Evolutionary conservation across 305 asterid genomes (phyloP).

Genomic region (Plantago coronopus): DNA sequence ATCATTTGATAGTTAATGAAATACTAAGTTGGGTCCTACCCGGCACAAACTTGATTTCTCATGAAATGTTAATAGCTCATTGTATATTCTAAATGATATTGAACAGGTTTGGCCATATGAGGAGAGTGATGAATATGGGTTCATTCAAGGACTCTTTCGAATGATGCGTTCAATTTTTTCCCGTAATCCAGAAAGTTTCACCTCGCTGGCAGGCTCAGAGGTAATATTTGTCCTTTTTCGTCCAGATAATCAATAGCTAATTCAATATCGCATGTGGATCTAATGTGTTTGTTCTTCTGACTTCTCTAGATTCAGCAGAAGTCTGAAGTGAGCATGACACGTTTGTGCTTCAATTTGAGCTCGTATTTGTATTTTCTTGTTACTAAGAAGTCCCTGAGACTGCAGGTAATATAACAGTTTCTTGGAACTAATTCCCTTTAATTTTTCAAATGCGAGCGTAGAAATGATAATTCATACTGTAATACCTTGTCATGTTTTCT

Average conservation of each 20-base stretch:
- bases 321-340: slow-evolving; percentile 61
- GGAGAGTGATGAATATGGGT: slow-evolving; percentile 80
- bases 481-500: slow-evolving; percentile 21
- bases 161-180: slow-evolving; percentile 73
- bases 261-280: slow-evolving; percentile 12
- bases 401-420: slow-evolving; percentile 52
- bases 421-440: slow-evolving; percentile 11
- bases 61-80: slow-evolving; percentile 23
- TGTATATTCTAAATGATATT: slow-evolving; percentile 23
- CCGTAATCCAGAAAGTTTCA: slow-evolving; percentile 53
- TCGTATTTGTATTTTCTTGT: slow-evolving; percentile 86
- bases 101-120: slow-evolving; percentile 95
- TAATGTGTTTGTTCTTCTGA: slow-evolving; percentile 5
- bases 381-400: slow-evolving; percentile 65
- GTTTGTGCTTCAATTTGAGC: slow-evolving; percentile 88
- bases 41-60: slow-evolving; percentile 11
- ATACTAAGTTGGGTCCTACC: slow-evolving; percentile 8
- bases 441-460: slow-evolving; percentile 10
- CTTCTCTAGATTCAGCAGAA: slow-evolving; percentile 55
- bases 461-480: slow-evolving; percentile 18
- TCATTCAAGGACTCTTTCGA: slow-evolving; percentile 81
- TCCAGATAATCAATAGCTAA: slow-evolving; percentile 9
- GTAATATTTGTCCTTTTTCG: slow-evolving; percentile 32
- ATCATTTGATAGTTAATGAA: slow-evolving; percentile 15
- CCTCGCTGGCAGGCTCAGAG: slow-evolving; percentile 55